Base-by-base conservation (phyloP, 2,329 filamentous ascomycete genomes). In the Trichoderma asperellum region DNA sequence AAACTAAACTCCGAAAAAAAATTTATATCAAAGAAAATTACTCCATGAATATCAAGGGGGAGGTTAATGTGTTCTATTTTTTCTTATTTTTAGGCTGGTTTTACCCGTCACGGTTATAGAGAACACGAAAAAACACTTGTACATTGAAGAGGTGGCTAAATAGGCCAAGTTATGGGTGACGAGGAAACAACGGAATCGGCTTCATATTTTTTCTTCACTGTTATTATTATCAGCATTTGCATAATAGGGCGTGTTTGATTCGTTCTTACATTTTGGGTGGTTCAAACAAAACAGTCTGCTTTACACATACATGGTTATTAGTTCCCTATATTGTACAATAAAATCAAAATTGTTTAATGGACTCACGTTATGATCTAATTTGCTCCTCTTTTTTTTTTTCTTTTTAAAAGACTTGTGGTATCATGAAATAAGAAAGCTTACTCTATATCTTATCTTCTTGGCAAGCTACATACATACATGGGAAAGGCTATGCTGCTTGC, bases 221-320 rank as follows among this genome's bases (percentile, higher is more conserved):
- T 43, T 43, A 32, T 58, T 57, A 5, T 27, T 57, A 43, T 12
- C n/a, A 59, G 63, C 63, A 67, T 59, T 14, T 67, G 43, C 63
- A 67, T 67, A 52, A 67, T 37, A n/a, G 37, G 55, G 63, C 63
- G 37, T 27, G 55, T 59, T 67, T 67, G 55, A 67, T 52, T 67
- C 40, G 55, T n/a, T 58, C 34, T 37, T 21, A 40, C 63, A 58
- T 59, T 67, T 29, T 35, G 55, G 63, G 63, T 52, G 53, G 63
- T 24, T 58, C 40, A 27, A 52, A 67, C 21, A 55, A 52, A 59
- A 52, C 21, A n/a, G 11, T 40, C 47, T 57, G 27, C 11, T 49
- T 5, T 52, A 35, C 37, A 37, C 49, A 12, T 58, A 40, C 34
- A 55, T 65, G 43, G 43, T 34, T 32, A 35, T 29, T 52, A 34